Conservation (phyloP, 202 grass and related monocot species). For the Zizania palustris region DNA sequence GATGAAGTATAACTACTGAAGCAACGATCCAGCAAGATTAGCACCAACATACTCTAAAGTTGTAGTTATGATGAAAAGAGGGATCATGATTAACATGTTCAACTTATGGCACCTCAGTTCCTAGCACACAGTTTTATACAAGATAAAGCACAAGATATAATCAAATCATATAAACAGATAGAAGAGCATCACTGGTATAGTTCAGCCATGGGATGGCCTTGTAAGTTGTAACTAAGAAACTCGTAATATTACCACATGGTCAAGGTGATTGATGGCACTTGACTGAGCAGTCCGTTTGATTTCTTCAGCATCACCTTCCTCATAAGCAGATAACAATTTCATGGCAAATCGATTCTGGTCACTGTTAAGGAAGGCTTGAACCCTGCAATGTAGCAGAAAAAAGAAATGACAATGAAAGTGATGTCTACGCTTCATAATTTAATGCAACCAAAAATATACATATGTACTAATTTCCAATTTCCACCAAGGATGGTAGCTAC, state of each 20-base stretch:
- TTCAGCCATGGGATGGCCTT: neutral
- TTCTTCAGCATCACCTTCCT: conserved; percentile 85
- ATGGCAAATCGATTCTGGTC: conserved; percentile 82
- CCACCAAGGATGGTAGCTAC: neutral
- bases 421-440: neutral
- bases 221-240: neutral
- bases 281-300: conserved; percentile 73
- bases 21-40: neutral
- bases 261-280: conserved; percentile 80
- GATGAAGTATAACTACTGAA: neutral
- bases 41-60: neutral
- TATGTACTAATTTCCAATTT: neutral
- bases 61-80: neutral
- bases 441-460: neutral
- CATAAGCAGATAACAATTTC: conserved; percentile 84
- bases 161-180: conserved; percentile 17
- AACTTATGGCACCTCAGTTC: neutral
- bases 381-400: conserved; percentile 50
- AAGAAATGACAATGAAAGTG: neutral
- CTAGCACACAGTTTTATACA: neutral
- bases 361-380: conserved; percentile 79
- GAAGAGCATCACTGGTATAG: neutral
- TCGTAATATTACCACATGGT: conserved; percentile 75
- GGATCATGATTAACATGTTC: neutral
- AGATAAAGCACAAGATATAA: neutral